These are phyloP conservation scores for Trichomonascaceae sp. DNA, from an alignment of 1,139 yeast species.

Conservation along the genomic window DNA sequence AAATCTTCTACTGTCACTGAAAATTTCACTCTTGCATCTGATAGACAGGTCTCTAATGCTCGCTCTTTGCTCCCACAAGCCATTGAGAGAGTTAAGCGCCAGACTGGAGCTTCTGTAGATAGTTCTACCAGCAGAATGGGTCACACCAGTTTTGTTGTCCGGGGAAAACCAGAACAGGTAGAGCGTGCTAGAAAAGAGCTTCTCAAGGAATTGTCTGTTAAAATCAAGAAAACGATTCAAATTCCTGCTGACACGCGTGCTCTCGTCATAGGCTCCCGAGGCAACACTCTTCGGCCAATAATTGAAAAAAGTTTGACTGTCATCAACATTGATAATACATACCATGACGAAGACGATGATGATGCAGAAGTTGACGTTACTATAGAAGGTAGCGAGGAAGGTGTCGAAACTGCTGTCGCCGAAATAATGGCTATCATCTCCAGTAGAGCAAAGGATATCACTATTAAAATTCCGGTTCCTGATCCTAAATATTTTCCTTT, in stretches of 20 bases:
- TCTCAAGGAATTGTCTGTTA: conserved; percentile 65
- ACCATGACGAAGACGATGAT: conserved; percentile 40
- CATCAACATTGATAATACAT: conserved; percentile 16
- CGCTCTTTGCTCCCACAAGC: conserved; percentile 22
- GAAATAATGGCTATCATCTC: conserved; percentile 68
- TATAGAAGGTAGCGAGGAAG: conserved; percentile 81
- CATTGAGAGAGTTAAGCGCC: conserved; percentile 54
- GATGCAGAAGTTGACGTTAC: conserved; percentile 55
- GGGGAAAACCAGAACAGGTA: conserved; percentile 69
- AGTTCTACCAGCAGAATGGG: conserved; percentile 76
- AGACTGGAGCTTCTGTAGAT: conserved; percentile 65
- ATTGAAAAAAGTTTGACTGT: conserved; percentile 50
- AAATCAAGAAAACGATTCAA: conserved; percentile 48
- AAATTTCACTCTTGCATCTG: conserved; percentile 22
- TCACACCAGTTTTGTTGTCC: conserved; percentile 77
- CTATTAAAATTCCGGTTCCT: conserved; percentile 34
- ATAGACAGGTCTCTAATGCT: conserved; percentile 22
- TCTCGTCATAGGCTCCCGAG: conserved; percentile 83
- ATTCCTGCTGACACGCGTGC: conserved; percentile 80
- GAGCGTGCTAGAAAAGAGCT: conserved; percentile 70
- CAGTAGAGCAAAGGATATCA: conserved; percentile 45
- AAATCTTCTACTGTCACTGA: conserved; percentile 23
- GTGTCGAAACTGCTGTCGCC: conserved; percentile 66
- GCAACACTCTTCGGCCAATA: conserved; percentile 75
- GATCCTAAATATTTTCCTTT: conserved; percentile 33